phyloP scores from a whole-genome alignment of 495 filamentous ascomycete species.

The Daldinia decipiens region DNA sequence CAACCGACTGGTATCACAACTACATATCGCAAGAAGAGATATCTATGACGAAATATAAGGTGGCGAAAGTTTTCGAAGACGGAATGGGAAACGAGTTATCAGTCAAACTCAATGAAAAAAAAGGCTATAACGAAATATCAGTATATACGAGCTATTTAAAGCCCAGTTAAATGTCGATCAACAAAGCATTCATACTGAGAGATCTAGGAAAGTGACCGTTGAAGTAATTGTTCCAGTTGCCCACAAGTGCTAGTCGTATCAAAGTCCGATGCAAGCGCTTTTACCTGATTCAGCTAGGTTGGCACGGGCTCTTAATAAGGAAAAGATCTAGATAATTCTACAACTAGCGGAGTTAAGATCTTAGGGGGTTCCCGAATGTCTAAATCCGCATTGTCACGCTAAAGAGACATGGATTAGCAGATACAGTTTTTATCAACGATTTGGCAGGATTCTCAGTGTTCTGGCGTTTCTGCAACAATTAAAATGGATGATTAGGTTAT shows the following conservation, averaged over 20 bases:
- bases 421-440: background rate
- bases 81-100: background rate
- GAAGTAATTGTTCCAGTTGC: background rate
- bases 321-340: slow-evolving; percentile 1
- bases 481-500: too few relatives aligned
- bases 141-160: background rate
- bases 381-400: background rate
- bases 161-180: background rate
- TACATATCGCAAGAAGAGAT: background rate
- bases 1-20: background rate
- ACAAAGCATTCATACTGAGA: too few relatives aligned
- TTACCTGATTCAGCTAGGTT: background rate
- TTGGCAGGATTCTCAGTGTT: background rate
- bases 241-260: background rate
- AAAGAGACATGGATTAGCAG: background rate
- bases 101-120: background rate
- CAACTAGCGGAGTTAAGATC: background rate
- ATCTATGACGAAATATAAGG: background rate
- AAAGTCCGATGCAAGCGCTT: background rate
- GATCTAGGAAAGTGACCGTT: background rate
- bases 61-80: background rate
- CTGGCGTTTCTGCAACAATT: background rate
- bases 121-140: background rate
- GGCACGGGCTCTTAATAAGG: background rate
- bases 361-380: background rate